Base-by-base conservation (phyloP, 2,329 filamentous ascomycete species). In the Paecilomyces niveus region DNA sequence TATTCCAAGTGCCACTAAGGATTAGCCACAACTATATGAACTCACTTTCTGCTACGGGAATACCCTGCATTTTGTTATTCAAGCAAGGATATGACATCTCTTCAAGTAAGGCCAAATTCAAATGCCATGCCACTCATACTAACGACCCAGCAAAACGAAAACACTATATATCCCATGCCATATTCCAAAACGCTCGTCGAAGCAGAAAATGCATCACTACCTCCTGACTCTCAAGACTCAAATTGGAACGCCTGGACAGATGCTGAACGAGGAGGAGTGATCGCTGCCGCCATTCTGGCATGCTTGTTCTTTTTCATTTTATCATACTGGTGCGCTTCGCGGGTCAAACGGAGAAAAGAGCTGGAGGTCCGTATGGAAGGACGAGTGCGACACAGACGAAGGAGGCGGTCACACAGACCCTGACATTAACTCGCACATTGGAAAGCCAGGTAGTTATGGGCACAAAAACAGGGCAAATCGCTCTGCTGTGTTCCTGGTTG, bases 121-220 rank as follows among this genome's bases (percentile, higher is more conserved):
- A 29, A 29, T 7, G 26, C 26, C 4, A 29, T 29, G 26, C 26
- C 26, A 29, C 2, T 29, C 26, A 29, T 29, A 29, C 26, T 29
- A 29, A 29, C 26, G 7, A 29, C 26, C 26, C 2, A 45, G 3
- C 35, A 45, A 3, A 13, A 9, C 18, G 65, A 0, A 76, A 74
- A 1, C 68, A 80, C 1, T 74, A 73, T 1, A 56, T 65, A 1
- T 70, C 67, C 21, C 75, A 80, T 61, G 68, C 72, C 56, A 60
- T 71, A 35, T 59, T 61, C 22, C 22, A 22, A 22, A 22, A 22
- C 22, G 2, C 22, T 22, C 22, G 22, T 3, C 73, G 18, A 45
- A 45, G 18, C 35, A 13, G 13, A 13, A 18, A 9, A 45, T 45
- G 13, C 2, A 9, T 5, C 13, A 13, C 10, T 5, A 15, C 35